Conservation (phyloP, 2,329 filamentous ascomycete genomes). For the Colletotrichum eremochloae region DNA sequence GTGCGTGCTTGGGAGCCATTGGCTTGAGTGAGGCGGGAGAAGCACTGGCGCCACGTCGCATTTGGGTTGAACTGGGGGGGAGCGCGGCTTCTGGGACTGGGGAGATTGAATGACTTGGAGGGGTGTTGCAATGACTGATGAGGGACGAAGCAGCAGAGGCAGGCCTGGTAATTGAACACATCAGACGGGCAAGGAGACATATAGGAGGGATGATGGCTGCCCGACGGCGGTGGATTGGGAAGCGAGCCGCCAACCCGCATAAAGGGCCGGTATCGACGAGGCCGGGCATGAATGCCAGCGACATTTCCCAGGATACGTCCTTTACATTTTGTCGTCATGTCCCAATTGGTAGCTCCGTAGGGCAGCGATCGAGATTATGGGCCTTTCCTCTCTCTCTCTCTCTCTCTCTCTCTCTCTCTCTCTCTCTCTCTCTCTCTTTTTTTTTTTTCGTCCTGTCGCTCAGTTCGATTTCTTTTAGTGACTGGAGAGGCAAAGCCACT, state of each 20-base stretch:
- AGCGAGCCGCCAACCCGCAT: conserved; percentile 36
- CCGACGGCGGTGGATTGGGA: conserved; percentile 37
- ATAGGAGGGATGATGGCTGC: conserved; percentile 42
- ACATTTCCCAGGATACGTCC: conserved; percentile 30
- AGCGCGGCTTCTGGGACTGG: conserved; percentile 25
- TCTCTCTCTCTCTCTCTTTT: neutral
- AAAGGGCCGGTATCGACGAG: conserved; percentile 25
- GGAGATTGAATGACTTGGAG: conserved; percentile 17
- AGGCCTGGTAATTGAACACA: conserved; percentile 7
- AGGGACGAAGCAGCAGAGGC: conserved; percentile 5
- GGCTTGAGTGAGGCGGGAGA: conserved; percentile 37
- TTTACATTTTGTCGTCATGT: conserved; percentile 24
- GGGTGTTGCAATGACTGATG: conserved; percentile 22
- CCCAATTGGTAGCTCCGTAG: conserved; percentile 12
- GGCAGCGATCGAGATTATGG: neutral
- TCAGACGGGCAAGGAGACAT: conserved; percentile 28
- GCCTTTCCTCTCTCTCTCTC: neutral
- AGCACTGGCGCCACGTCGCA: conserved; percentile 44
- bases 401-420: neutral
- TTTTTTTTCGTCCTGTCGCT: neutral
- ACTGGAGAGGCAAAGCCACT: neutral
- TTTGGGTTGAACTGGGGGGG: conserved; percentile 37
- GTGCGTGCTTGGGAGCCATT: conserved; percentile 40
- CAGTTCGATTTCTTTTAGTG: neutral
- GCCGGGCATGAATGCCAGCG: conserved; percentile 34